Evolutionary conservation across 371 early-diverging fungal genomes (phyloP), one percentile per base, ranked within the genome.

Genomic region (Catenaria anguillulae): DNA sequence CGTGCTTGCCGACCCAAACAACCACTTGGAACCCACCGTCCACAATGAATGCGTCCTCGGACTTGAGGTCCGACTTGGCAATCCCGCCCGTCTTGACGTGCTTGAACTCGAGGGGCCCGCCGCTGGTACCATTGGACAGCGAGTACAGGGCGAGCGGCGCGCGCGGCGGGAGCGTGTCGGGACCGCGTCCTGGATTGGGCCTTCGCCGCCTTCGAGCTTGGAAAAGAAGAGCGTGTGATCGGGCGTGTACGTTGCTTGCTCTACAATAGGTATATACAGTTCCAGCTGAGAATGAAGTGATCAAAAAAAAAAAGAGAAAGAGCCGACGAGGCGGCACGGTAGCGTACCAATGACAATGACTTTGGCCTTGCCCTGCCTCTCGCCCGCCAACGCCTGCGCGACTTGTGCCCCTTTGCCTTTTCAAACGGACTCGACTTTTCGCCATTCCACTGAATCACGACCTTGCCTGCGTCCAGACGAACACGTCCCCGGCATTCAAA

Each of bases 371-470:
- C 82, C 83, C 56, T 74, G 70, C 48, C 88, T 74, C 31, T 85
- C 83, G 46, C 78, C 78, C 21, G 76, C 77, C 21, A 88, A 66
- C 31, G 79, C 75, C 31, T 81, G 62, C 34, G 78, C 73, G 58
- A 75, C 83, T 66, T 86, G 84, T 17, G 86, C 86, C 31, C 88
- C 88, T 85, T 86, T 50, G 79, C 77, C 56, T 73, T 79, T 64
- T 89, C 89, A 40, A 81, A 68, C 15, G 85, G 85, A n/a, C 74
- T 77, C 37, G 81, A 68, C 12, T 77, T 63, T 26, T 64, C 63
- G 23, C 91, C 90, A 63, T 89, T 87, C 85, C 86, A 88, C 68
- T 84, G 86, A 66, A 79, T 78, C 55, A 90, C 68, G 55, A 78
- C 72, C 2, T 26, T 50, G 36, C 88, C 90, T 0, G 77, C 71